These are phyloP conservation scores for Daedalea quercina DNA, from an alignment of 768 basidiomycete species.

Conservation along the genomic window DNA sequence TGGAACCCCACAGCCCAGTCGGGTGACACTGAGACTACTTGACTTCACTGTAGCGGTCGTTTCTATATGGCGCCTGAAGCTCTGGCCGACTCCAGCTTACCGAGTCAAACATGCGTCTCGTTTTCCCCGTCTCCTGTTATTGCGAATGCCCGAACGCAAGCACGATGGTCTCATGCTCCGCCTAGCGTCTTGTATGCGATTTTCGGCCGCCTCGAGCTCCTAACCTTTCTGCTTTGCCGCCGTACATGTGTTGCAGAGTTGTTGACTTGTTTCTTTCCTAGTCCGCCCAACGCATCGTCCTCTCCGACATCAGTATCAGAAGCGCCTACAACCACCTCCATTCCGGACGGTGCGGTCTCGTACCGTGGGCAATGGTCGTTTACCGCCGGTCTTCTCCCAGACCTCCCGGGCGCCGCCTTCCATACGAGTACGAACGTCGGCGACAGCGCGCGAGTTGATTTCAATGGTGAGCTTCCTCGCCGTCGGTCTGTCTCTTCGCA, in stretches of 20 bases:
- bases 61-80: no score
- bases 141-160: no score
- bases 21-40: no score
- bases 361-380: conserved; percentile 54
- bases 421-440: conserved; percentile 33
- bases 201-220: no score
- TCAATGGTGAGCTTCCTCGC: conserved; percentile 34
- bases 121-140: no score
- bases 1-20: no score
- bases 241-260: not conserved
- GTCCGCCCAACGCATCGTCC: not conserved
- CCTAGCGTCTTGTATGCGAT: no score
- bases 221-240: no score
- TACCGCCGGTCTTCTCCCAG: conserved; percentile 16
- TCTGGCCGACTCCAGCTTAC: no score
- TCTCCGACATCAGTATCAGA: conserved; percentile 3
- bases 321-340: conserved; percentile 26
- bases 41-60: no score
- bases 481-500: conserved; percentile 8
- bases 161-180: no score
- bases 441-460: conserved; percentile 36
- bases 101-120: no score
- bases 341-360: conserved; percentile 40
- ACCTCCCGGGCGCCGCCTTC: conserved; percentile 17
- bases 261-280: conserved; percentile 1